Conservation (phyloP, 2,329 filamentous ascomycete genomes). For the Fusarium tuaranense region DNA sequence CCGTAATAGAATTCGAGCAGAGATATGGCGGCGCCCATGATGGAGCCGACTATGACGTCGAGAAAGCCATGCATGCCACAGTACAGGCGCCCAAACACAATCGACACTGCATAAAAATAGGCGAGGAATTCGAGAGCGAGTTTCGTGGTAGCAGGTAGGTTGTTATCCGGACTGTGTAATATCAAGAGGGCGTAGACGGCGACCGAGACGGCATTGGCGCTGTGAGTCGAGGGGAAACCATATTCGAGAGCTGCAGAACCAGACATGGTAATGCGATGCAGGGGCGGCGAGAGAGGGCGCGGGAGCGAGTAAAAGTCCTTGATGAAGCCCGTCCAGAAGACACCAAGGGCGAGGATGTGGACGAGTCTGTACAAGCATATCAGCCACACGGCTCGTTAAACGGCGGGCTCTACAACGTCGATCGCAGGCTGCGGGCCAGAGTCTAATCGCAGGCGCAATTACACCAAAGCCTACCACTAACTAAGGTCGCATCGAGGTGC, state of each 20-base stretch:
- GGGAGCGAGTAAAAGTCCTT: constrained; percentile 96
- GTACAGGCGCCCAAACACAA: constrained; percentile 91
- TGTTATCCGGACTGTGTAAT: constrained; percentile 74
- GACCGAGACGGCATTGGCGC: constrained; percentile 95
- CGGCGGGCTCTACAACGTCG: background rate
- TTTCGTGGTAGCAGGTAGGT: constrained; percentile 69
- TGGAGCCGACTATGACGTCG: constrained; percentile 85
- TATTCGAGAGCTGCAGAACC: constrained; percentile 95
- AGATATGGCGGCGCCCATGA: constrained; percentile 77
- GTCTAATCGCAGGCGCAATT: background rate
- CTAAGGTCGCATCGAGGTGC: constrained; percentile 10
- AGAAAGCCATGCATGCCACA: constrained; percentile 99
- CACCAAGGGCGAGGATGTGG: constrained; percentile 81
- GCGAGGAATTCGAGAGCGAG: constrained; percentile 74
- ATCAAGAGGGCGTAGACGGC: constrained; percentile 84
- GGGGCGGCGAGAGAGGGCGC: constrained; percentile 88
- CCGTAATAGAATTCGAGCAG: constrained; percentile 71
- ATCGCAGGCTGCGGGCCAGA: background rate
- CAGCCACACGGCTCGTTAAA: constrained; percentile 23
- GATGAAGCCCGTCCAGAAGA: constrained; percentile 91
- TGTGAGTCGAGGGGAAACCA: constrained; percentile 96
- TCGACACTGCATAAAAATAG: constrained; percentile 89
- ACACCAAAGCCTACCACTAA: background rate
- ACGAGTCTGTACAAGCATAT: constrained; percentile 64
- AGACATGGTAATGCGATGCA: constrained; percentile 97